Percentiles rank a stretch among this genome's conserved stretches.
Conservation (phyloP, 495 filamentous ascomycete genomes). For the Haplographium delicatum region DNA sequence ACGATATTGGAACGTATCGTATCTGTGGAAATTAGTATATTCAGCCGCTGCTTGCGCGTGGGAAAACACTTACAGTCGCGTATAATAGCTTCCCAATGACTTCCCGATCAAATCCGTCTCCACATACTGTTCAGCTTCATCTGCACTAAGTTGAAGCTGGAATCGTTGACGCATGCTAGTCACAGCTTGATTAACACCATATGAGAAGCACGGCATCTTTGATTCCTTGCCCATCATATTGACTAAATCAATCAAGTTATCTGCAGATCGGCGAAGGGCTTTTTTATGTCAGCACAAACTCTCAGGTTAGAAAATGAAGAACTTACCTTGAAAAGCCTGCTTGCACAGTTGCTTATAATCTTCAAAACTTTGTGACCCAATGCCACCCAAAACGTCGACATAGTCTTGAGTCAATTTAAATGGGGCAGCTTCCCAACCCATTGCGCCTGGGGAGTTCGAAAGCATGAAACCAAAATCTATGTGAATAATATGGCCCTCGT, state of each 20-base stretch:
- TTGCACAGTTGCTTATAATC: conserved; percentile 67
- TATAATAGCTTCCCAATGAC: conserved; percentile 71
- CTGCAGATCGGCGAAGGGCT: conserved; percentile 64
- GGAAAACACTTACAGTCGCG: conserved; percentile 52
- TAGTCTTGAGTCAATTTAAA: conserved; percentile 78
- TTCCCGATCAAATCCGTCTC: conserved; percentile 67
- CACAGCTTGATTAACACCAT: conserved; percentile 56
- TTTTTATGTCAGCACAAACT: conserved; percentile 1
- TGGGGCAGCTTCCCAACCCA: conserved; percentile 73
- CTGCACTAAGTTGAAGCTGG: conserved; percentile 66
- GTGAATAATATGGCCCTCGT: conserved; percentile 73
- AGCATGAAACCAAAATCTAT: conserved; percentile 84
- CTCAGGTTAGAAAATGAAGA: conserved; percentile 8
- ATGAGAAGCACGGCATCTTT: conserved; percentile 71
- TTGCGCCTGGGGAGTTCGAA: conserved; percentile 68
- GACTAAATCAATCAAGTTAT: conserved; percentile 67
- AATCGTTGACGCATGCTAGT: conserved; percentile 59
- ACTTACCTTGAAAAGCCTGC: conserved; percentile 64
- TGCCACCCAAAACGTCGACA: conserved; percentile 66
- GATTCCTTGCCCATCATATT: conserved; percentile 71
- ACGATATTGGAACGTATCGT: conserved; percentile 76
- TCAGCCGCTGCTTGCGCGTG: neutral
- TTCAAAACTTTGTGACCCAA: conserved; percentile 55
- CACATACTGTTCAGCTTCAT: conserved; percentile 68
- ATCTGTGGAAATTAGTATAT: conserved; percentile 35